Evolutionary conservation across 306 rosid genomes (phyloP).

Genomic region (Glycine soja): DNA sequence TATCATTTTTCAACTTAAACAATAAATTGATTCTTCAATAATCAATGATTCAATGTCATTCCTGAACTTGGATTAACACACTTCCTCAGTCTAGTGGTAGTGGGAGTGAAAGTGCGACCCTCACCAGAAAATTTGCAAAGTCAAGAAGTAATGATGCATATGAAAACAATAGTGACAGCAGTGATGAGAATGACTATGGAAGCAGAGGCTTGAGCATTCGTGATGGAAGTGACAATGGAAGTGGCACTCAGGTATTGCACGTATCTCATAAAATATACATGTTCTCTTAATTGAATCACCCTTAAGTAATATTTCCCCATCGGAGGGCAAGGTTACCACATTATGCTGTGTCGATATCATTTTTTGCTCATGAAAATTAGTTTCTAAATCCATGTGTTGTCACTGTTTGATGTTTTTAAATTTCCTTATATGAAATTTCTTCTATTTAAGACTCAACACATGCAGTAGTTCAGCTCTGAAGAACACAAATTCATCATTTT

Average conservation of each 20-base stretch:
- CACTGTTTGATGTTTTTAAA: slow-evolving; percentile 31
- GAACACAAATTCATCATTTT: not conserved
- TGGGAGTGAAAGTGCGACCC: slow-evolving; percentile 71
- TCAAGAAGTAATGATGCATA: slow-evolving; percentile 55
- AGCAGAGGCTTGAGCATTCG: slow-evolving; percentile 56
- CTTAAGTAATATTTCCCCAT: not conserved
- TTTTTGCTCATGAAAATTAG: slow-evolving; percentile 13
- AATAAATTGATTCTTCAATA: slow-evolving; percentile 38
- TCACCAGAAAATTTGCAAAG: slow-evolving; percentile 56
- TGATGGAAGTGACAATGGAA: slow-evolving; percentile 46
- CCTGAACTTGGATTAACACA: slow-evolving; percentile 42
- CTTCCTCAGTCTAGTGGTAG: slow-evolving; percentile 72
- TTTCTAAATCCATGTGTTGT: slow-evolving; percentile 32
- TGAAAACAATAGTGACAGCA: slow-evolving; percentile 66
- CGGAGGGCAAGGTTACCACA: slow-evolving; percentile 10
- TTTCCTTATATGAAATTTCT: not conserved
- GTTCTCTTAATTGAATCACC: slow-evolving; percentile 10
- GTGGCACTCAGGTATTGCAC: slow-evolving; percentile 71
- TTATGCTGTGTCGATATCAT: slow-evolving; percentile 22
- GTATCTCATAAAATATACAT: slow-evolving; percentile 6
- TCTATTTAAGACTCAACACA: not conserved
- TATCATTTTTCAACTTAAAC: slow-evolving; percentile 36
- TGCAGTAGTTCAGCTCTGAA: not conserved
- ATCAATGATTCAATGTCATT: slow-evolving; percentile 24
- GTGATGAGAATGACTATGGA: slow-evolving; percentile 62